Evolutionary conservation across 2,329 filamentous ascomycete species (phyloP), one percentile per base, ranked within the genome.

Genomic region (Paraphoma sp.): DNA sequence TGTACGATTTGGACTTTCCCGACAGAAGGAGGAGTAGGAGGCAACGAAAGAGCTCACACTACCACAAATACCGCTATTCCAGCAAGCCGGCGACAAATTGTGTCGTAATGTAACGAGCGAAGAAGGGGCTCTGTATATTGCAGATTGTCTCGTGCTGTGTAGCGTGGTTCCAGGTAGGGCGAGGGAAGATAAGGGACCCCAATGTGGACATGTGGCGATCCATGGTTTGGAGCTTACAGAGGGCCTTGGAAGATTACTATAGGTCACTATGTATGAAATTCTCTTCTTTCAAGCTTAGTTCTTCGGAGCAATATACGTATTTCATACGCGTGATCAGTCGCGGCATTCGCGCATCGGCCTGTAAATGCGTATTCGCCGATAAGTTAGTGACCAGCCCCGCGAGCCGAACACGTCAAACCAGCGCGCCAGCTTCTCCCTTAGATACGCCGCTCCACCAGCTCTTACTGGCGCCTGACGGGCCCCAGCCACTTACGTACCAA

Each of bases 31-130:
- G 53, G 48, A 52, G 55, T 12, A 62, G 56, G 36, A 59, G 56
- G 36, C 59, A 52, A 28, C 64, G 63, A 41, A 67, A 45, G 57
- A 70, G 62, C 46, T 59, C 55, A 12, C 52, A 48, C 5, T 58
- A 60, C 33, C 62, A 63, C 49, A 60, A 60, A 47, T 68, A 70
- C 51, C 57, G 56, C 17, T 63, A 63, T 41, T 62, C 65, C 36
- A 60, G 56, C 9, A 61, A 54, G 47, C 62, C 67, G 28, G 59
- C 55, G 6, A 64, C 63, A 11, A 64, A 66, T 41, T 70, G 67
- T 48, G 55, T 41, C 4, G 56, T 66, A 23, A 70, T 70, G 65
- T 70, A 43, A 52, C 40, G 44, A 3, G 8, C 28, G 28, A 7
- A 12, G 6, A 12, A 14, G 28, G n/a, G 6, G 9, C n/a, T 46